Percentiles rank a stretch among this genome's conserved stretches.
phyloP scores from a whole-genome alignment of 176 grass and related monocot genomes.

The Triticum dicoccoides region DNA sequence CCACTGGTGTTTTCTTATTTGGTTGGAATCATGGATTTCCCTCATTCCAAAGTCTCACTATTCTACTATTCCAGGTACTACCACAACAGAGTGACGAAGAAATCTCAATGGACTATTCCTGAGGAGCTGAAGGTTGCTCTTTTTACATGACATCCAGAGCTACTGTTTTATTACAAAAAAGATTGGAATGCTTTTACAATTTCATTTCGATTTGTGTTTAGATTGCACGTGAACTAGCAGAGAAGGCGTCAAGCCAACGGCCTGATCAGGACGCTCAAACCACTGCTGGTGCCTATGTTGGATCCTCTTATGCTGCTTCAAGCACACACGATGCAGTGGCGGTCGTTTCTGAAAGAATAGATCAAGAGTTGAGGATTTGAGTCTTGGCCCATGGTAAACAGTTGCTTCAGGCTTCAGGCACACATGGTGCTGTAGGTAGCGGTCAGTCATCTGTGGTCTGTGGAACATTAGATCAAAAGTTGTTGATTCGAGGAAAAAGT shows the following conservation, averaged over 20 bases:
- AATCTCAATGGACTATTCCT: slow-evolving; percentile 92
- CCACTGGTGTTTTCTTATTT: not conserved
- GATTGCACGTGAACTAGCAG: slow-evolving; percentile 76
- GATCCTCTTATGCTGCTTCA: slow-evolving; percentile 39
- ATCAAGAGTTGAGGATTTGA: not conserved
- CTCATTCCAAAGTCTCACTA: slow-evolving; percentile 12
- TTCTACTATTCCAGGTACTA: slow-evolving; percentile 10
- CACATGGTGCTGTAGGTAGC: not conserved
- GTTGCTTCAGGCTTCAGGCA: not conserved
- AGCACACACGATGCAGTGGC: slow-evolving; percentile 20
- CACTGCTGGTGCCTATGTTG: slow-evolving; percentile 7
- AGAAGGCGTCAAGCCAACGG: slow-evolving; percentile 48
- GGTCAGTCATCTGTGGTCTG: not conserved
- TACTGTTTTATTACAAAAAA: not conserved
- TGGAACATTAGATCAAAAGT: not conserved
- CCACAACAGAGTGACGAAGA: slow-evolving; percentile 30
- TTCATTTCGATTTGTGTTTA: slow-evolving; percentile 37
- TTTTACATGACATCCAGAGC: not conserved
- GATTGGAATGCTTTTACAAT: not conserved
- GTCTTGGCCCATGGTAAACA: not conserved
- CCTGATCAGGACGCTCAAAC: slow-evolving; percentile 21
- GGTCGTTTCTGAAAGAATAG: not conserved
- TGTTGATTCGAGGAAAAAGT: not conserved
- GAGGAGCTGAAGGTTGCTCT: slow-evolving; percentile 77
- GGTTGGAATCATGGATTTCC: slow-evolving; percentile 6